Evolutionary conservation across 306 rosid genomes (phyloP), one percentile per base, ranked within the genome.

Genomic region (Corylus americana): DNA sequence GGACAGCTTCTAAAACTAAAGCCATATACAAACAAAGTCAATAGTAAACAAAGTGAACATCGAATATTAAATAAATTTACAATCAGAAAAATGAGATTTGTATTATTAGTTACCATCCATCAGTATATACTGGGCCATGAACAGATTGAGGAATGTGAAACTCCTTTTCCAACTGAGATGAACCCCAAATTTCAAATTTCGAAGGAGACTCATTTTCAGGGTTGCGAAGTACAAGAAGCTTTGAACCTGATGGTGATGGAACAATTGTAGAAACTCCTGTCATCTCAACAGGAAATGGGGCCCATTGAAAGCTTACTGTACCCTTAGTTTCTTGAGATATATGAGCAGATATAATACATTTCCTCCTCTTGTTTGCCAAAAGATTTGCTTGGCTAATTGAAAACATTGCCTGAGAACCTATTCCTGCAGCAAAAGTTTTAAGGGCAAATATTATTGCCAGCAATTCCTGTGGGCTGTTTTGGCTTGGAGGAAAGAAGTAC

Each of bases 231-330:
- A 86, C 84, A 14, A 92, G 84, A 70, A 94, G 86, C 85, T 92
- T 92, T 10, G 90, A 80, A 14, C 94, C 92, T 58, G 96, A 92
- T 1, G 96, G 97, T 0, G 98, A 94, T 53, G 97, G 97, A 85
- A 88, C 85, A 74, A 92, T 77, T 73, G 81, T 59, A 73, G 92
- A 90, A 55, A 86, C 89, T 62, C 91, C 94, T 0, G 78, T 71
- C 88, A 90, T 88, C 88, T 90, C 93, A 31, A 87, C 55, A 63
- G 98, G 97, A 87, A 94, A 94, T 12, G 94, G 92, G 74, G 90
- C 71, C 97, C 98, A 92, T 20, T 76, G 83, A 79, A 94, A 92
- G 50, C 87, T 81, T 31, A 84, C 89, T 48, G 83, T 82, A 39
- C 13, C 67, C 0, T 82, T 45, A 58, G 70, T 86, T 79, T 77